Base-by-base conservation (phyloP, 805 yeast genomes). In the Kodamaea sagamina region DNA sequence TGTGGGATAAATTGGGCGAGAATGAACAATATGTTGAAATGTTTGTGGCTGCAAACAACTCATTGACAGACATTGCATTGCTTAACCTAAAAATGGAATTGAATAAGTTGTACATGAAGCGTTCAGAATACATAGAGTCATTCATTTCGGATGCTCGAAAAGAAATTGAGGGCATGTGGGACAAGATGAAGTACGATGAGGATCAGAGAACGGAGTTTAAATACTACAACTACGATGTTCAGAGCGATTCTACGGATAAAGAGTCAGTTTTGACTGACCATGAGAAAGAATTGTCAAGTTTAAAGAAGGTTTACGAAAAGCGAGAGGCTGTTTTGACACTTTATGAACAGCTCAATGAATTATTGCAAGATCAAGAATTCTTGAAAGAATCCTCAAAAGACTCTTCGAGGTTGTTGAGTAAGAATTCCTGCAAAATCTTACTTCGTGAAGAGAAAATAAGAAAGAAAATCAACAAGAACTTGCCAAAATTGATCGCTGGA, bases 371-470 rank as follows among this genome's bases (percentile, higher is more conserved):
- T 50, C 85, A 84, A 47, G 50, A 59, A 1, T 77, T 77, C 36
- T 72, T 93, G 28, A 83, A 75, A 27, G 84, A 80, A 47, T 80
- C 93, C 3, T 76, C 85, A 1, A 83, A 80, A 54, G 93, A 92
- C 59, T 82, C 97, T 0, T 81, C 92, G 0, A 74, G 98, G 48
- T 71, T 90, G 32, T 62, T 85, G 36, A 79, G 84, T 48, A 79
- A 86, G 55, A 82, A 85, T 53, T 84, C 89, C 1, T 90, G 92
- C 49, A 83, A 82, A 47, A 83, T 90, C 17, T 67, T 92, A 46
- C 71, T 86, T 44, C 77, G 84, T 44, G 99, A 92, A 58, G 97
- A 89, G 58, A 83, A 75, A 55, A 69, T 81, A 29, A 69, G 97
- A 43, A 84, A 84, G 51, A 75, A 77, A 42, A 71, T 90, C 6